Evolutionary conservation across 768 basidiomycete genomes (phyloP).

Genomic region (Lentinula sp.): DNA sequence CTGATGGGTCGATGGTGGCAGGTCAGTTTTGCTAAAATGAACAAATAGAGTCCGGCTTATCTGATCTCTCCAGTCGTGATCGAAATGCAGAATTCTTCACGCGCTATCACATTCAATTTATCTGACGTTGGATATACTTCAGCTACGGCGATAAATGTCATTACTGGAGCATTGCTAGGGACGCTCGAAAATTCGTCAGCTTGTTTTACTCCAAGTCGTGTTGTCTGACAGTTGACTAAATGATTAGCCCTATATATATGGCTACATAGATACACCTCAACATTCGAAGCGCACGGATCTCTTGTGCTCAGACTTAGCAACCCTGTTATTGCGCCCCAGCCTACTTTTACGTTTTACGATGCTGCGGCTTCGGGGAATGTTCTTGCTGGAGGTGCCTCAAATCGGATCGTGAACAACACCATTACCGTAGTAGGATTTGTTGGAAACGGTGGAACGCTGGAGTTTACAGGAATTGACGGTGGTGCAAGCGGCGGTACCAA

Average conservation of each 20-base stretch:
- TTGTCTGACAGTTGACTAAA: background rate
- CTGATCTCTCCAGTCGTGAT: constrained; percentile 29
- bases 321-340: constrained; percentile 5
- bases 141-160: constrained; percentile 32
- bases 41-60: background rate
- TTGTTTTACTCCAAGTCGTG: background rate
- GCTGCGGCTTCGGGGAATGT: constrained; percentile 11
- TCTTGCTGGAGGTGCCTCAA: constrained; percentile 14
- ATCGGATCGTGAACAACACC: constrained; percentile 11
- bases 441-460: constrained; percentile 37
- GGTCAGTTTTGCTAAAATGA: constrained; percentile 18
- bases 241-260: background rate
- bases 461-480: constrained; percentile 35
- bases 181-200: constrained; percentile 29
- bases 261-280: constrained; percentile 24
- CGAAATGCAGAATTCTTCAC: constrained; percentile 34
- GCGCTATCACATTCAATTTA: constrained; percentile 34
- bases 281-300: constrained; percentile 13
- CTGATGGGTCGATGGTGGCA: constrained; percentile 41
- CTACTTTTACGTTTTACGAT: constrained; percentile 12
- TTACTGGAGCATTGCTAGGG: constrained; percentile 32
- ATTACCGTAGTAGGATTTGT: constrained; percentile 15
- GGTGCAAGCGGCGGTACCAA: constrained; percentile 35
- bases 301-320: constrained; percentile 14
- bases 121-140: constrained; percentile 37